A percentile compares a stretch with the other conserved stretches of the same genome.
Evolutionary conservation across 1,284 basidiomycete genomes (phyloP).

Genomic region (Sphaerobolus stellatus): DNA sequence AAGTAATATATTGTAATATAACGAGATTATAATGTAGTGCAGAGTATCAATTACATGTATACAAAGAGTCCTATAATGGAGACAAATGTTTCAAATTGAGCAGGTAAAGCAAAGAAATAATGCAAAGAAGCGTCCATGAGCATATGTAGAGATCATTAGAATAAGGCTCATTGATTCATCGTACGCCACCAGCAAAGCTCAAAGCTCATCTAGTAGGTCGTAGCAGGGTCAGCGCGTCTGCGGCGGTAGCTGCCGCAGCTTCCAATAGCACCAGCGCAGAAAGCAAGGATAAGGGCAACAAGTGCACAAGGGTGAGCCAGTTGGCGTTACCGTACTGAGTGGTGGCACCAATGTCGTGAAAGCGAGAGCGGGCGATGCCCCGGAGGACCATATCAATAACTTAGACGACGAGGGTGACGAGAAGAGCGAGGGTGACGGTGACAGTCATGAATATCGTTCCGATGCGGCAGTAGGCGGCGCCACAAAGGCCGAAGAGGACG

Average conservation of each 20-base stretch:
- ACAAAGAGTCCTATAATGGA: too few species aligned
- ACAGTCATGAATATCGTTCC: constrained; percentile 78
- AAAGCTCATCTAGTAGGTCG: too few species aligned
- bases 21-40: too few species aligned
- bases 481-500: constrained; percentile 69
- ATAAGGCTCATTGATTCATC: too few species aligned
- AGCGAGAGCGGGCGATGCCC: constrained; percentile 61
- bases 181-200: too few species aligned
- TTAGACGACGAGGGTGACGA: constrained; percentile 67
- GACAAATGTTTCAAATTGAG: too few species aligned
- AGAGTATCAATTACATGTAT: too few species aligned
- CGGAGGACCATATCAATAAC: constrained; percentile 80
- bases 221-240: constrained; percentile 19
- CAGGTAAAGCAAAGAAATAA: too few species aligned
- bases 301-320: constrained; percentile 77
- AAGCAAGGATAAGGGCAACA: constrained; percentile 61
- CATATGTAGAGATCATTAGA: too few species aligned
- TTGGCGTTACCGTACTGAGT: constrained; percentile 72
- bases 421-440: constrained; percentile 57
- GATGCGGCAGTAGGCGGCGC: constrained; percentile 58
- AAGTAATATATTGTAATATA: too few species aligned
- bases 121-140: too few species aligned
- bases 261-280: constrained; percentile 65
- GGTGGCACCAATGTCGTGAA: constrained; percentile 53
- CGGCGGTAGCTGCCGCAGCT: constrained; percentile 65